phyloP scores from a whole-genome alignment of 257 asterid species.

The Jacaranda mimosifolia region DNA sequence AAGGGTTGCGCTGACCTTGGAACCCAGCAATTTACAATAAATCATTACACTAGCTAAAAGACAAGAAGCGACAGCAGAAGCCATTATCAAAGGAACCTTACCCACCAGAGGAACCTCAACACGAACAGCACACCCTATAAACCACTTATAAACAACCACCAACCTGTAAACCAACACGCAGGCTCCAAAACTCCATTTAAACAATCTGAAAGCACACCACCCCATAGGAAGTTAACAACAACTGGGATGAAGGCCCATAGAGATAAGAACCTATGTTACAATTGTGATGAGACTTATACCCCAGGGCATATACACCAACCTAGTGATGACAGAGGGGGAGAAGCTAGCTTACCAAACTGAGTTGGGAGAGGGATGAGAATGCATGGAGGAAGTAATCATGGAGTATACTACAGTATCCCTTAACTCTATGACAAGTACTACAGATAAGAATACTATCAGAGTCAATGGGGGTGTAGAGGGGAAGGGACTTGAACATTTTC shows the following conservation, averaged over 20 bases:
- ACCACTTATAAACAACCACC: too few relatives aligned
- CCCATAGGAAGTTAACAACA: background rate
- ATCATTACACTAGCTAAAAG: too few relatives aligned
- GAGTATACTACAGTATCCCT: background rate
- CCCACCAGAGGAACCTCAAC: too few relatives aligned
- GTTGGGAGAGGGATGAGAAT: background rate
- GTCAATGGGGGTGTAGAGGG: too few relatives aligned
- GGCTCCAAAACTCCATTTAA: too few relatives aligned
- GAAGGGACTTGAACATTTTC: background rate
- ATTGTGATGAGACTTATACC: background rate
- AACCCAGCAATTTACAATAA: too few relatives aligned
- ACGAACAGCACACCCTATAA: too few relatives aligned
- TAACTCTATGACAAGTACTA: background rate
- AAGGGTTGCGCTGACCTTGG: too few relatives aligned
- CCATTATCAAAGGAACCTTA: too few relatives aligned
- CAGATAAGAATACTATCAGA: background rate
- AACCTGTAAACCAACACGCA: too few relatives aligned
- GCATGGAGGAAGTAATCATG: background rate
- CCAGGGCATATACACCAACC: slow-evolving; percentile 7
- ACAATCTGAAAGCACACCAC: too few relatives aligned
- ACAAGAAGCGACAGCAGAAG: too few relatives aligned
- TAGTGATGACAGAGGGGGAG: background rate
- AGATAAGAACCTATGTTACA: background rate
- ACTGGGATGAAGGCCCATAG: background rate
- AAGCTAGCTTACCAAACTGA: background rate